Evolutionary conservation across 495 filamentous ascomycete genomes (phyloP), one percentile per base, ranked within the genome.

Genomic region (Neurospora sp.): DNA sequence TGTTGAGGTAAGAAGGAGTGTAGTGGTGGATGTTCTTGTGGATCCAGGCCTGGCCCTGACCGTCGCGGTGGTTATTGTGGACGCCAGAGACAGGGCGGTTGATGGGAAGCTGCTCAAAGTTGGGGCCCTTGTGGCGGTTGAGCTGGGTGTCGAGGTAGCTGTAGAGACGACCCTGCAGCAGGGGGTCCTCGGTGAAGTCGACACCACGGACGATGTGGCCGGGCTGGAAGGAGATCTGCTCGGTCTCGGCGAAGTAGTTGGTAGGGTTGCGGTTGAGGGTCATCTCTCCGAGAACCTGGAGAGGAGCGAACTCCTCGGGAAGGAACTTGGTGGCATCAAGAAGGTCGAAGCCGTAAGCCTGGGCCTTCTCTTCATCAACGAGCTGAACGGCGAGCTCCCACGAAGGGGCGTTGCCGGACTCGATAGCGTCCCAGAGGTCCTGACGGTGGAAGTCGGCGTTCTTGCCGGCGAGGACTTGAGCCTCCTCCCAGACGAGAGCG

Each of bases 301-400:
- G 82, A 11, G 92, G 91, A 5, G 88, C 90, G n/a, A 85, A 70
- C 78, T 94, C 90, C 72, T 92, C 88, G 0, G 92, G 92, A 7
- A 93, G 84, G 75, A 94, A 87, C 83, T 93, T 93, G 73, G 92
- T 94, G 9, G 91, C 88, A 76, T 94, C 92, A 10, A 93, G 80
- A 40, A 94, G 79, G 75, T 94, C 91, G 74, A 92, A 92, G 11
- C 90, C 89, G 73, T 88, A 92, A 38, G 84, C 85, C 20, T 90
- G 81, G 44, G 86, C 86, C 76, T 91, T 86, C 4, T 88, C 85
- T 78, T 92, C 91, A 37, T 92, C 87, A 71, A 94, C 84, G 53
- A 93, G 85, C 84, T 94, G 92, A n/a, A 93, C 89, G 39, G 86
- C 86, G 18, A 93, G 85, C 78, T 92, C 91, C 91, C 91, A 94